These are phyloP conservation scores for Leccinum fuscescens DNA, from an alignment of 1,284 basidiomycete genomes.

Conservation along the genomic window DNA sequence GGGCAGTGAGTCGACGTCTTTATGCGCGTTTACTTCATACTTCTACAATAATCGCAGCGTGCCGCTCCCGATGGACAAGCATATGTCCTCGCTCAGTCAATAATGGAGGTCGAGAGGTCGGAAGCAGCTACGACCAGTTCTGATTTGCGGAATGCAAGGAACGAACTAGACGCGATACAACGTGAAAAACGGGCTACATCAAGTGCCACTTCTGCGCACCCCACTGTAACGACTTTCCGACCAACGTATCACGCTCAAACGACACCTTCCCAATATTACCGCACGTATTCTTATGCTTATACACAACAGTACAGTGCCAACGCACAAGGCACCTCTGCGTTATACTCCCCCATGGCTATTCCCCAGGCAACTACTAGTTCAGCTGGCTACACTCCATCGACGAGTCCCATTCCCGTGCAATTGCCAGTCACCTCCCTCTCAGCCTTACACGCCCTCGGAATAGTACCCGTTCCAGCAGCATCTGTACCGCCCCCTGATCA, in stretches of 20 bases:
- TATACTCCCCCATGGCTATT: slow-evolving; percentile 33
- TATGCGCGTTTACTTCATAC: not conserved
- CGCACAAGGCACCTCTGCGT: slow-evolving; percentile 28
- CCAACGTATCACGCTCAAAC: slow-evolving; percentile 36
- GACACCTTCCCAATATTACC: slow-evolving; percentile 52
- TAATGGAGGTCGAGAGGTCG: slow-evolving; percentile 62
- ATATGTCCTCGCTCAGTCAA: slow-evolving; percentile 57
- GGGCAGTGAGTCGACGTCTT: slow-evolving; percentile 45
- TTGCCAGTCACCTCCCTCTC: slow-evolving; percentile 68
- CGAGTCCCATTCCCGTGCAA: slow-evolving; percentile 66
- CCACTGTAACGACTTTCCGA: slow-evolving; percentile 36
- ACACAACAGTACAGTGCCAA: slow-evolving; percentile 47
- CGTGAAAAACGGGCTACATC: slow-evolving; percentile 54
- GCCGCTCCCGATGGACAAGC: slow-evolving; percentile 58
- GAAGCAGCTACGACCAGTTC: slow-evolving; percentile 54
- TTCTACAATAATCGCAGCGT: slow-evolving; percentile 42
- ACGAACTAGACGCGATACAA: slow-evolving; percentile 65
- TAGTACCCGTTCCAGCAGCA: slow-evolving; percentile 64
- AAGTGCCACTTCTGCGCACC: slow-evolving; percentile 20
- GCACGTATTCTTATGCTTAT: slow-evolving; percentile 53
- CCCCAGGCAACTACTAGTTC: slow-evolving; percentile 28
- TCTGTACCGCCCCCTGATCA: slow-evolving; percentile 55
- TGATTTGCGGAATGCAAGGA: slow-evolving; percentile 58
- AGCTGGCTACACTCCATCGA: slow-evolving; percentile 38
- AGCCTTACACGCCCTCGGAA: slow-evolving; percentile 66